A percentile compares a stretch with the other conserved stretches of the same genome.
Conservation (phyloP, 306 rosid genomes). For the Acmispon strigosus region DNA sequence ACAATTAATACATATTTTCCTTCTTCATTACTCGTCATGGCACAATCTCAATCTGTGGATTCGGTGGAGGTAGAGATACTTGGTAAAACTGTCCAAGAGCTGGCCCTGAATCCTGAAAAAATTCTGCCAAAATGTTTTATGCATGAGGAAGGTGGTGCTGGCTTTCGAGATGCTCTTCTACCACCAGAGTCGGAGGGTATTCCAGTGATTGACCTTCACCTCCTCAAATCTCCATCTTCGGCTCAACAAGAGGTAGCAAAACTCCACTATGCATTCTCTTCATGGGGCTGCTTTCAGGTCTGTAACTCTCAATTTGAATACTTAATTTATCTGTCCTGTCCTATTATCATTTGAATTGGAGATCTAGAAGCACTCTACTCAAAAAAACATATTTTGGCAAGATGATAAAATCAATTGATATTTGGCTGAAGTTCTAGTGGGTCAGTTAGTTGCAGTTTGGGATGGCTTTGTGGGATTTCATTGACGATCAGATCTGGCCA, state of each 20-base stretch:
- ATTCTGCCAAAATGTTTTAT: constrained; percentile 30
- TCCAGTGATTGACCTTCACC: constrained; percentile 33
- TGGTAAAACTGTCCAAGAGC: constrained; percentile 33
- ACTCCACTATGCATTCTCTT: constrained; percentile 25
- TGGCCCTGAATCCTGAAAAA: constrained; percentile 5
- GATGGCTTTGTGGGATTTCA: no score
- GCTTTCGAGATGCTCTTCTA: constrained; percentile 22
- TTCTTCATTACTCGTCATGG: constrained; percentile 18
- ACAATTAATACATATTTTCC: no score
- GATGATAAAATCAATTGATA: no score
- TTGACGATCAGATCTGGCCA: no score
- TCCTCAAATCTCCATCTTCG: constrained; percentile 11
- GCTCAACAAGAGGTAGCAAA: constrained; percentile 19
- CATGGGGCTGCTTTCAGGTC: constrained; percentile 50
- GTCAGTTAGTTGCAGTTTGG: no score
- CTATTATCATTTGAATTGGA: no score
- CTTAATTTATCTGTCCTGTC: no score
- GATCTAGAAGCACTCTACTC: no score
- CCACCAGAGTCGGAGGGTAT: constrained; percentile 1
- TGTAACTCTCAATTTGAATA: no score
- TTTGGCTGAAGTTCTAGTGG: no score
- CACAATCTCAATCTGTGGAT: neutral
- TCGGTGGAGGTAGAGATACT: no score
- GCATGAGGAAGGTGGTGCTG: constrained; percentile 18
- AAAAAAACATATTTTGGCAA: no score